Conservation (phyloP, 768 basidiomycete genomes). For the Peribolospora baueri region DNA sequence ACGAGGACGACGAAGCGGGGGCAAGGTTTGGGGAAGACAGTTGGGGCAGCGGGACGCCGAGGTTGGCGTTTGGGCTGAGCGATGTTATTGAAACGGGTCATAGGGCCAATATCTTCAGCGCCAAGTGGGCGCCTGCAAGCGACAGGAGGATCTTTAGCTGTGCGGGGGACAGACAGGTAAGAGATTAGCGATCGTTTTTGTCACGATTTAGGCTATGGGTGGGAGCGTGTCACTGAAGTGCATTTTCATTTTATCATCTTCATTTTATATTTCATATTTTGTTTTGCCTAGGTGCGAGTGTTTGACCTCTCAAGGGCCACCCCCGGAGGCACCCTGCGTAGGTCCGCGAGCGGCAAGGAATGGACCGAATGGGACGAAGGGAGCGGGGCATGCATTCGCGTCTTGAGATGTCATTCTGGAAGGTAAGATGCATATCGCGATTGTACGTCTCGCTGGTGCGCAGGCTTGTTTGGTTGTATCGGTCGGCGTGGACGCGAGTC, state of each 20-base stretch:
- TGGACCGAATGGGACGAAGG: neutral
- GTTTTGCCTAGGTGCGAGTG: conserved; percentile 6
- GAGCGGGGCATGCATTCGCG: conserved; percentile 4
- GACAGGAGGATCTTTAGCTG: conserved; percentile 5
- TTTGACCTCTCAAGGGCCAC: conserved; percentile 9
- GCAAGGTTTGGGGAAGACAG: no score
- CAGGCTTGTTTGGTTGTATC: no score
- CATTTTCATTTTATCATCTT: neutral
- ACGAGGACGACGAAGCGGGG: no score
- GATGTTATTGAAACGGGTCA: conserved; percentile 9
- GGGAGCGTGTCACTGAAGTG: neutral
- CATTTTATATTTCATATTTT: neutral
- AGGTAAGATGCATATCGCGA: no score
- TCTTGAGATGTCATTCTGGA: conserved; percentile 10
- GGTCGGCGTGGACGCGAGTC: no score
- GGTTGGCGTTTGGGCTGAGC: neutral
- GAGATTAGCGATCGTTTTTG: neutral
- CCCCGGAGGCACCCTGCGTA: neutral
- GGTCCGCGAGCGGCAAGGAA: neutral
- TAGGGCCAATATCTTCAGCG: conserved; percentile 12
- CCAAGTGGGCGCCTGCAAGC: conserved; percentile 8
- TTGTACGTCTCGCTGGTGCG: no score
- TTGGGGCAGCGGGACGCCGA: neutral
- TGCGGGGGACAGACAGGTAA: conserved; percentile 7
- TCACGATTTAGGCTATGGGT: neutral